Conservation (phyloP, 768 basidiomycete genomes). For the Kwoniella europaea region DNA sequence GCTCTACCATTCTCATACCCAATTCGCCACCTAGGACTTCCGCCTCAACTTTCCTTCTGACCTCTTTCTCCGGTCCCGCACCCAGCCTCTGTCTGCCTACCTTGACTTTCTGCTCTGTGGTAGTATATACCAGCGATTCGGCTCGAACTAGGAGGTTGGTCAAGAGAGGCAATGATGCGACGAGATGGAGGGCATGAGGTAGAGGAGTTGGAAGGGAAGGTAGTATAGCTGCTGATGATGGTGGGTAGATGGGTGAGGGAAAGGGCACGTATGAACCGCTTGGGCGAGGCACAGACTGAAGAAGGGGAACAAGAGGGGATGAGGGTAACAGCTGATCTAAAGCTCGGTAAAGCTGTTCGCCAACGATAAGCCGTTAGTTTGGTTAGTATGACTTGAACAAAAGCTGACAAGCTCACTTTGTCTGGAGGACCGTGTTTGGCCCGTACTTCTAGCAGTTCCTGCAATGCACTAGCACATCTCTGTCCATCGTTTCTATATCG, state of each 20-base stretch:
- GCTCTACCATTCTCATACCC: constrained; percentile 44
- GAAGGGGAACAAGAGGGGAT: constrained; percentile 68
- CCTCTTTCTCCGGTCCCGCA: constrained; percentile 52
- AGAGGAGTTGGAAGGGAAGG: constrained; percentile 69
- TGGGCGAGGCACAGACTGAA: constrained; percentile 74
- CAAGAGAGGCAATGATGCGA: constrained; percentile 71
- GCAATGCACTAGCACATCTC: constrained; percentile 80
- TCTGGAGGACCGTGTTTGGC: constrained; percentile 67
- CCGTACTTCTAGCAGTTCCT: constrained; percentile 72
- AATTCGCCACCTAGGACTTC: constrained; percentile 44
- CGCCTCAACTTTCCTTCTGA: constrained; percentile 49
- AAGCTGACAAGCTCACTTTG: constrained; percentile 62
- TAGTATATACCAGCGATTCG: constrained; percentile 29
- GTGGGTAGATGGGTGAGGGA: constrained; percentile 43
- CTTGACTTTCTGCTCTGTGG: constrained; percentile 65
- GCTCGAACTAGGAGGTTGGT: constrained; percentile 68
- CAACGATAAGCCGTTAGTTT: background rate
- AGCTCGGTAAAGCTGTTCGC: constrained; percentile 67
- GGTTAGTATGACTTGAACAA: background rate
- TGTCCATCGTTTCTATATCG: constrained; percentile 68
- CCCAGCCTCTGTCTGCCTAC: constrained; percentile 78
- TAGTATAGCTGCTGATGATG: constrained; percentile 62
- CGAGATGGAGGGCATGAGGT: constrained; percentile 63
- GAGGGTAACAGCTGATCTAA: constrained; percentile 75
- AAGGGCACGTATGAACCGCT: constrained; percentile 48